Evolutionary conservation across 2,329 filamentous ascomycete species (phyloP).

Genomic region (Cryphonectria japonica): DNA sequence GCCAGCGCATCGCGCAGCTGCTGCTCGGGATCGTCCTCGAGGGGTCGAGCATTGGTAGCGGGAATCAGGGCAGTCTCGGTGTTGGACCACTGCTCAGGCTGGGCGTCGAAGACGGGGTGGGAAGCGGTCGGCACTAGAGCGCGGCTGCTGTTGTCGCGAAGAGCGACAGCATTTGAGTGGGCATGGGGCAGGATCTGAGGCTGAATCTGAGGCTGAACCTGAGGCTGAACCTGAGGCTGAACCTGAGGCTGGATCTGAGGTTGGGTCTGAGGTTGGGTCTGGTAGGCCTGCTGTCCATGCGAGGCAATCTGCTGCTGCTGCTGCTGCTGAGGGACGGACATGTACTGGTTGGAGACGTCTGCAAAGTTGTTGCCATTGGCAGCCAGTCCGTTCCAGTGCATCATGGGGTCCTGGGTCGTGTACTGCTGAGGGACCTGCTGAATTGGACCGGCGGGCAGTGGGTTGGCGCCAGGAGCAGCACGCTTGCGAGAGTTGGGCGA

Average conservation of each 20-base stretch:
- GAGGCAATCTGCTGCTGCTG: constrained; percentile 36
- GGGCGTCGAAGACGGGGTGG: constrained; percentile 36
- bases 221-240: constrained; percentile 34
- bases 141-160: constrained; percentile 56
- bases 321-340: constrained; percentile 42
- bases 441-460: constrained; percentile 57
- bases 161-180: constrained; percentile 56
- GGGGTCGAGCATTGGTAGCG: constrained; percentile 41
- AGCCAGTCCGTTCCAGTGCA: constrained; percentile 48
- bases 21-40: constrained; percentile 66
- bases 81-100: constrained; percentile 41
- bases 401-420: constrained; percentile 51
- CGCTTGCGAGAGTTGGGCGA: constrained; percentile 66
- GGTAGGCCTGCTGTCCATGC: constrained; percentile 33
- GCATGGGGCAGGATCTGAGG: constrained; percentile 34
- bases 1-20: constrained; percentile 65
- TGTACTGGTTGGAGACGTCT: constrained; percentile 45
- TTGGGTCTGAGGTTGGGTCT: constrained; percentile 35
- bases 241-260: constrained; percentile 13
- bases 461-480: constrained; percentile 69
- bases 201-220: constrained; percentile 9
- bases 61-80: constrained; percentile 47
- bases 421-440: constrained; percentile 55
- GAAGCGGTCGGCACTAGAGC: constrained; percentile 51
- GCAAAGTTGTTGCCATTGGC: constrained; percentile 44